Conservation (phyloP, 495 filamentous ascomycete genomes). For the Penicillium soppii region DNA sequence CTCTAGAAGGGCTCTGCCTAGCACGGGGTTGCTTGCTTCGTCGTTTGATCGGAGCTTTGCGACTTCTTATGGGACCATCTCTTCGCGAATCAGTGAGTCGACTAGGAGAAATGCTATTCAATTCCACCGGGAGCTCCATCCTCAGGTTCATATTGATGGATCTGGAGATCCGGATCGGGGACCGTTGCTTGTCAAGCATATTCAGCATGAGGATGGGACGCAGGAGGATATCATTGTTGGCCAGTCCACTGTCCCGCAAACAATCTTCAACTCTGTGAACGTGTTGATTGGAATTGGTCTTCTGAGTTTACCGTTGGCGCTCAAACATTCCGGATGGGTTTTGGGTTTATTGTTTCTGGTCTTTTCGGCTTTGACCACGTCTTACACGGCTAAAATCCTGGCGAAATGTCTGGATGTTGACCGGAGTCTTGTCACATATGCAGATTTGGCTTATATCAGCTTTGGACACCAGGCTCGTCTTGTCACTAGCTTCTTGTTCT, state of each 20-base stretch:
- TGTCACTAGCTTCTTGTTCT: constrained; percentile 80
- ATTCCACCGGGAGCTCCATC: constrained; percentile 72
- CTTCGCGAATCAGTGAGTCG: constrained; percentile 64
- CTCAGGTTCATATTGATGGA: constrained; percentile 52
- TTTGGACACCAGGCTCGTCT: constrained; percentile 84
- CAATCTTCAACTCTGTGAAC: constrained; percentile 95
- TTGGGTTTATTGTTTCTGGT: constrained; percentile 75
- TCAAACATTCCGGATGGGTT: constrained; percentile 91
- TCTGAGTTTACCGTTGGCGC: constrained; percentile 81
- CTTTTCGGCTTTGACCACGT: constrained; percentile 70
- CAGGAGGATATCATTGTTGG: constrained; percentile 80
- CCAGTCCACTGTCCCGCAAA: constrained; percentile 91
- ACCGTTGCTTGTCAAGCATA: constrained; percentile 79
- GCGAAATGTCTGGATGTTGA: constrained; percentile 89
- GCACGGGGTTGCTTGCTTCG: constrained; percentile 39
- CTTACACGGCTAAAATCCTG: constrained; percentile 83
- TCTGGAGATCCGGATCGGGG: constrained; percentile 65
- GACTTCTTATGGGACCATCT: constrained; percentile 74
- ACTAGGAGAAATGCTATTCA: constrained; percentile 71
- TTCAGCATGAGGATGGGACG: constrained; percentile 83
- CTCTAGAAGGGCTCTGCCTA: constrained; percentile 22
- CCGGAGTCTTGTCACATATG: constrained; percentile 79
- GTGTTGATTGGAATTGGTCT: constrained; percentile 91
- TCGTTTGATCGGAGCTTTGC: constrained; percentile 70
- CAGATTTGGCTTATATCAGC: constrained; percentile 88